Evolutionary conservation across 129 eudicot species (phyloP), one percentile per base, ranked within the genome.

Genomic region (Artemisia argyi): DNA sequence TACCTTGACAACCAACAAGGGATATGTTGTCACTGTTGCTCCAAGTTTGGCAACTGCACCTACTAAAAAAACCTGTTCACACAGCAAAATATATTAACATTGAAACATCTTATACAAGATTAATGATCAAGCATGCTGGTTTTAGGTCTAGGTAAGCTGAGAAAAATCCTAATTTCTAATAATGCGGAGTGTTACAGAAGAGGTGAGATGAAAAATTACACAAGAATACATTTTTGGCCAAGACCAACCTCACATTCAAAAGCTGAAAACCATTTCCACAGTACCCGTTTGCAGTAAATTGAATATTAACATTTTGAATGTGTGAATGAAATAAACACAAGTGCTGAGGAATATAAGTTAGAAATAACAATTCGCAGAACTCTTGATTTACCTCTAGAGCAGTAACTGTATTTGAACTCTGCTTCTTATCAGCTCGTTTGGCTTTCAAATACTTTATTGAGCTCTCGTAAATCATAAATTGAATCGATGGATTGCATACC

Each of bases 401-500:
- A 64, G 92, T 66, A 54, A 90, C 76, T 28, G 75, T 79, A 51
- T 26, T 73, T 60, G 76, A 59, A 24, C 75, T 83, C 78, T 78
- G 78, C 78, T 83, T 87, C 30, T 76, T 85, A 24, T 85, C 70
- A 57, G 89, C 84, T 51, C 84, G 88, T 79, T 86, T 94, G 66
- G 82, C 71, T 80, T 73, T 94, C 59, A 90, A 74, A 74, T 76
- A 85, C 79, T 82, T 88, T 58, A 88, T 50, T 28, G 85, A 81
- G 71, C 81, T 94, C 80, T 94, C 99, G 52, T 90, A 90, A 17
- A 94, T 90, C 99, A 94, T 94, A 80, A 94, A 94, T 73, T 94
- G 99, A 39, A 94, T 94, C 18, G 99, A 90, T 18, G 99, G 99
- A 79, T 94, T 94, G 83, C 93, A 90, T 39, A 94, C 98, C 98